A percentile compares a stretch with the other conserved stretches of the same genome.
phyloP scores from a whole-genome alignment of 169 alveolate genomes.

The Babesia microti region DNA sequence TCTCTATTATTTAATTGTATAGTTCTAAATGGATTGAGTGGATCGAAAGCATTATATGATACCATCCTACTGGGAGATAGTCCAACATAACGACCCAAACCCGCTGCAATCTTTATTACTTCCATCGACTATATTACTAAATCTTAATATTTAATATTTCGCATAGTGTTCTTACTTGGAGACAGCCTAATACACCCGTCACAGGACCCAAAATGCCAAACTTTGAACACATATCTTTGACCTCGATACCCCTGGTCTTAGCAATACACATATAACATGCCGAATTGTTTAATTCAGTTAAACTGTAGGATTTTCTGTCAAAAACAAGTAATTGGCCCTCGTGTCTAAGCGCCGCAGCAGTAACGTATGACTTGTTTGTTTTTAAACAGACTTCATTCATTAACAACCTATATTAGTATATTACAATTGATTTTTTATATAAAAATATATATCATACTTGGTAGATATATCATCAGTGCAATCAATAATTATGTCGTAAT shows the following conservation, averaged over 20 bases:
- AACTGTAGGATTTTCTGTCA: not conserved
- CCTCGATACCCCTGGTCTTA: slow-evolving; percentile 26
- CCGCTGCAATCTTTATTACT: slow-evolving; percentile 46
- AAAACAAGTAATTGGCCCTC: slow-evolving; percentile 60
- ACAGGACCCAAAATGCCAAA: slow-evolving; percentile 57
- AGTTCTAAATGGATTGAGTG: slow-evolving; percentile 43
- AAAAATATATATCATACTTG: not conserved
- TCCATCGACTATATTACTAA: slow-evolving; percentile 41
- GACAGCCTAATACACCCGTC: slow-evolving; percentile 56
- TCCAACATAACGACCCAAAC: slow-evolving; percentile 16
- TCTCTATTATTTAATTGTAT: slow-evolving; percentile 35
- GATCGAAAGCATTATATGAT: slow-evolving; percentile 37
- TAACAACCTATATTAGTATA: slow-evolving; percentile 25
- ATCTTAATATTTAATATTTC: not conserved
- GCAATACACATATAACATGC: slow-evolving; percentile 54
- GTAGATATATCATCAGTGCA: slow-evolving; percentile 56
- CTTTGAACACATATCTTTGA: slow-evolving; percentile 43
- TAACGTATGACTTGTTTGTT: slow-evolving; percentile 46
- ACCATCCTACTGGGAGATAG: slow-evolving; percentile 34
- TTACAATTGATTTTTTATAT: not conserved
- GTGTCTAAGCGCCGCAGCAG: slow-evolving; percentile 53
- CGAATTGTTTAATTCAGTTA: not conserved
- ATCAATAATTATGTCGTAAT: slow-evolving; percentile 55
- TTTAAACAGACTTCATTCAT: slow-evolving; percentile 54
- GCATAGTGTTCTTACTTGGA: slow-evolving; percentile 21